Base-by-base conservation (phyloP, 140 eudicot genomes). In the Flaveria floridana region DNA sequence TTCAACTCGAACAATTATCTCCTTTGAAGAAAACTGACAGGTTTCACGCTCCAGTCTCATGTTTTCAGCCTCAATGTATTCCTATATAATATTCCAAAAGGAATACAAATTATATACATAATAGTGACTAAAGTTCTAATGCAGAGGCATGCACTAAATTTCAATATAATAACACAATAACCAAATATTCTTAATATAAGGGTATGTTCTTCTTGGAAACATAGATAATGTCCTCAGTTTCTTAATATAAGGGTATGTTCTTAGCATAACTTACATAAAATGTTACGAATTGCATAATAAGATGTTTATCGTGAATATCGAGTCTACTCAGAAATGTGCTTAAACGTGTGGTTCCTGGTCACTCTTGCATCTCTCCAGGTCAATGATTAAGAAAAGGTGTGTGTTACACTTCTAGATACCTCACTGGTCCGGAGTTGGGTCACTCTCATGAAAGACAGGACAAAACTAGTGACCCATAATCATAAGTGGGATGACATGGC, bases 61-160 rank as follows among this genome's bases (percentile, higher is more conserved):
- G 84, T 93, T 93, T 80, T 93, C 98, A 85, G 97, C 96, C 88
- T 93, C 97, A 73, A 93, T 93, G 74, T 88, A 93, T 55, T 82
- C 97, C 98, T 93, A 75, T 78, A 71, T 3, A 74, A 70, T 78
- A 52, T 30, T 52, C 65, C 34, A 71, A 71, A 30, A 8, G 25
- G 28, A 71, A 7, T 41, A 19, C 21, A 3, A 28, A 16, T 3
- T n/a, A 39, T 25, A 9, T 53, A 28, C 65, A 28, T 30, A 30
- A 30, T 9, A 23, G 42, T 69, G 19, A 12, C 61, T 69, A 64
- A 64, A 15, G 23, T 64, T 64, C 48, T n/a, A 2, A 34, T 2
- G 16, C 70, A 64, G 70, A 64, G 6, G 13, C 48, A 64, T 2
- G 25, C 48, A 64, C 47, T 2, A 2, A 46, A 69, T 47, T 46